These are phyloP conservation scores for Saccharomyces hybrid DNA, from an alignment of 1,139 yeast genomes.

Conservation along the genomic window DNA sequence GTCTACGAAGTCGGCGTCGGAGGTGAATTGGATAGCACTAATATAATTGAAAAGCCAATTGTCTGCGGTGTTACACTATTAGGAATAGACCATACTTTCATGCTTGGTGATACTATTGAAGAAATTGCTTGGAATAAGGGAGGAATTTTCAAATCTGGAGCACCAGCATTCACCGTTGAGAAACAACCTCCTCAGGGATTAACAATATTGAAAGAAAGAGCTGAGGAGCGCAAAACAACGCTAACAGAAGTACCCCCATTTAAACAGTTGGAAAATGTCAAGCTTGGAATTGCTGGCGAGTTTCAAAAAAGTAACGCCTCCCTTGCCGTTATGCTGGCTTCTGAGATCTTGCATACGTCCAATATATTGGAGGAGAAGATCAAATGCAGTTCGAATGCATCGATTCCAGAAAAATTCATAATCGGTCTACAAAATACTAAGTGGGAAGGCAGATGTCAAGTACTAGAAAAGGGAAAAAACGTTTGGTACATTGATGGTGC, in stretches of 20 bases:
- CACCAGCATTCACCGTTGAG: conserved; percentile 60
- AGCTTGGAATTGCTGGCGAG: conserved; percentile 77
- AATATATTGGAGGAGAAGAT: conserved; percentile 33
- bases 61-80: conserved; percentile 81
- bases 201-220: conserved; percentile 50
- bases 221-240: conserved; percentile 51
- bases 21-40: conserved; percentile 93
- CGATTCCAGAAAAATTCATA: conserved; percentile 38
- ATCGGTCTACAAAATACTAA: conserved; percentile 60
- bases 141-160: conserved; percentile 72
- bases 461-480: conserved; percentile 43
- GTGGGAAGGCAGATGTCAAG: conserved; percentile 97
- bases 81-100: conserved; percentile 87
- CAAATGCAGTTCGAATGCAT: conserved; percentile 11
- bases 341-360: conserved; percentile 49
- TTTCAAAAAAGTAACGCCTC: conserved; percentile 86
- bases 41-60: conserved; percentile 69
- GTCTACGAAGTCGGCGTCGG: conserved; percentile 98
- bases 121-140: conserved; percentile 95
- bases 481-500: conserved; percentile 94
- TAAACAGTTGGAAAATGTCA: conserved; percentile 35
- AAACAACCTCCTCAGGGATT: conserved; percentile 51
- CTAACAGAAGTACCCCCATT: conserved; percentile 47
- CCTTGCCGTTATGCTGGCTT: conserved; percentile 69
- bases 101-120: conserved; percentile 82